Evolutionary conservation across 805 yeast genomes (phyloP).

Genomic region (Wickerhamomyces mucosus): DNA sequence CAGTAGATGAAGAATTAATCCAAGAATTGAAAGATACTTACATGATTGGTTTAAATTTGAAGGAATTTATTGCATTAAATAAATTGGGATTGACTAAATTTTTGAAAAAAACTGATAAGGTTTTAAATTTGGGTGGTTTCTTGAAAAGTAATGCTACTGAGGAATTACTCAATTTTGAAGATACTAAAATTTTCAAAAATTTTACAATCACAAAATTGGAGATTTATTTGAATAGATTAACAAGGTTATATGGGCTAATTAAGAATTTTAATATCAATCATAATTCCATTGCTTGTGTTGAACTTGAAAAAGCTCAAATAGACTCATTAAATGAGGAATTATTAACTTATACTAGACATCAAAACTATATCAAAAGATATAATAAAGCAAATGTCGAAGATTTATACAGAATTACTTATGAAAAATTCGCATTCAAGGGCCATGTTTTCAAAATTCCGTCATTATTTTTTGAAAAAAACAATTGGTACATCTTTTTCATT

Average conservation of each 20-base stretch:
- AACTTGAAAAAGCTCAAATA: not conserved
- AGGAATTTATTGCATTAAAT: slow-evolving; percentile 77
- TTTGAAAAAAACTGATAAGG: slow-evolving; percentile 83
- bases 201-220: not conserved
- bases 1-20: not conserved
- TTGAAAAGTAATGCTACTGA: not conserved
- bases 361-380: not conserved
- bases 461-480: slow-evolving; percentile 29
- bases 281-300: not conserved
- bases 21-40: not conserved
- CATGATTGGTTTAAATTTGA: slow-evolving; percentile 26
- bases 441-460: slow-evolving; percentile 30
- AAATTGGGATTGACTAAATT: slow-evolving; percentile 81
- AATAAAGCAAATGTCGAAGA: not conserved
- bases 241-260: not conserved
- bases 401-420: not conserved
- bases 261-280: too few relatives aligned
- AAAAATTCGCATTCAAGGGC: slow-evolving; percentile 13
- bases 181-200: slow-evolving; percentile 18
- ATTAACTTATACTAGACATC: not conserved
- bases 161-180: not conserved
- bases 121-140: slow-evolving; percentile 39
- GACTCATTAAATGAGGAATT: not conserved
- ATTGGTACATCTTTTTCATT: slow-evolving; percentile 38
- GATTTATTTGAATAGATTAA: not conserved